Conservation (phyloP, 306 rosid genomes). For the Hylodesmum podocarpum region DNA sequence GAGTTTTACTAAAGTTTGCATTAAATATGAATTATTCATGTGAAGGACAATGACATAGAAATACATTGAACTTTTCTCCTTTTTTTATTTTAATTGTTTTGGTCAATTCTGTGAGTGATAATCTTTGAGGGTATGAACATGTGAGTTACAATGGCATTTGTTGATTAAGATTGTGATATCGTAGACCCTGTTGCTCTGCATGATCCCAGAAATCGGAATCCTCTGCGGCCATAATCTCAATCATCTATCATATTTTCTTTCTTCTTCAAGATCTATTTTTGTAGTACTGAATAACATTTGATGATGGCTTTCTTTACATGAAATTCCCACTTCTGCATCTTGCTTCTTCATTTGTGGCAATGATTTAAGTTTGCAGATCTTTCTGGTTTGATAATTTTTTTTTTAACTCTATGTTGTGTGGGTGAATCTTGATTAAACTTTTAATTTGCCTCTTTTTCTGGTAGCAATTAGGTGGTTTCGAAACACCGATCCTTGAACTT, state of each 20-base stretch:
- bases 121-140: neutral
- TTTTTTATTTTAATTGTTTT: neutral
- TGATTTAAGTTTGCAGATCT: neutral
- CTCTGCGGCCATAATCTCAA: too few species aligned
- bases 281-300: neutral
- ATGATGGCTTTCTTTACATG: neutral
- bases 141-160: neutral
- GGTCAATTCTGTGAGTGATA: neutral
- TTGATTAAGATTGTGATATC: neutral
- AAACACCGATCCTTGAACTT: neutral
- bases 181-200: neutral
- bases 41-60: too few species aligned
- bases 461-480: neutral
- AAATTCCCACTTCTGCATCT: neutral
- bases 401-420: neutral
- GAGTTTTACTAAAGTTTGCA: too few species aligned
- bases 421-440: neutral
- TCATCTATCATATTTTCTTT: too few species aligned
- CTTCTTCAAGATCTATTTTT: neutral
- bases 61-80: too few species aligned
- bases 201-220: neutral
- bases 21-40: too few species aligned
- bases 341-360: neutral
- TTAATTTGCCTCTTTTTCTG: too few species aligned
- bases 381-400: neutral